Evolutionary conservation across 805 yeast genomes (phyloP).

Genomic region (Blastobotrys attinorum): DNA sequence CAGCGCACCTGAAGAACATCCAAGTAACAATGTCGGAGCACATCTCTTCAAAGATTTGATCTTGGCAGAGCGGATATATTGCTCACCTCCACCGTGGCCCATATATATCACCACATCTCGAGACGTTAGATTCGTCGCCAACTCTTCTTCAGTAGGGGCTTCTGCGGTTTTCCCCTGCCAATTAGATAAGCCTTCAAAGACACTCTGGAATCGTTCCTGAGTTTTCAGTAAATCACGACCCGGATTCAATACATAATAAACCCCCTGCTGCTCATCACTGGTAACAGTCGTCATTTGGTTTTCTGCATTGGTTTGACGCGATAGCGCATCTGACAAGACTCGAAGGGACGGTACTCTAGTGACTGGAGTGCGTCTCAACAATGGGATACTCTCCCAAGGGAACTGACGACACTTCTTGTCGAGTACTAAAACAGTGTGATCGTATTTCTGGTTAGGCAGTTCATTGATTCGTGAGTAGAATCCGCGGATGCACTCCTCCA

Average conservation of each 20-base stretch:
- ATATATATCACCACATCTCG: constrained; percentile 60
- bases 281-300: too few relatives aligned
- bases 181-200: constrained; percentile 31
- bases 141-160: constrained; percentile 50
- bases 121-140: constrained; percentile 36
- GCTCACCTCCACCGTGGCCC: constrained; percentile 98
- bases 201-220: constrained; percentile 44
- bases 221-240: constrained; percentile 68
- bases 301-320: constrained; percentile 18
- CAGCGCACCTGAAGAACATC: constrained; percentile 82
- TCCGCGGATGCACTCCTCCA: constrained; percentile 41
- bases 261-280: too few relatives aligned
- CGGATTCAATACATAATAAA: constrained; percentile 68
- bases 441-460: constrained; percentile 10
- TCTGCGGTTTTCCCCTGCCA: constrained; percentile 50
- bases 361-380: constrained; percentile 46
- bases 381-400: constrained; percentile 86
- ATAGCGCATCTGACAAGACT: constrained; percentile 34
- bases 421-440: constrained; percentile 63
- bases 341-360: constrained; percentile 68
- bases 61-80: constrained; percentile 51
- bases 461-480: constrained; percentile 17
- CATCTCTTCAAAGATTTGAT: constrained; percentile 38
- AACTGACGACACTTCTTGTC: constrained; percentile 57
- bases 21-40: constrained; percentile 50